phyloP scores from a whole-genome alignment of 352 stramenopile species.

The Phytopythium mirpurense region DNA sequence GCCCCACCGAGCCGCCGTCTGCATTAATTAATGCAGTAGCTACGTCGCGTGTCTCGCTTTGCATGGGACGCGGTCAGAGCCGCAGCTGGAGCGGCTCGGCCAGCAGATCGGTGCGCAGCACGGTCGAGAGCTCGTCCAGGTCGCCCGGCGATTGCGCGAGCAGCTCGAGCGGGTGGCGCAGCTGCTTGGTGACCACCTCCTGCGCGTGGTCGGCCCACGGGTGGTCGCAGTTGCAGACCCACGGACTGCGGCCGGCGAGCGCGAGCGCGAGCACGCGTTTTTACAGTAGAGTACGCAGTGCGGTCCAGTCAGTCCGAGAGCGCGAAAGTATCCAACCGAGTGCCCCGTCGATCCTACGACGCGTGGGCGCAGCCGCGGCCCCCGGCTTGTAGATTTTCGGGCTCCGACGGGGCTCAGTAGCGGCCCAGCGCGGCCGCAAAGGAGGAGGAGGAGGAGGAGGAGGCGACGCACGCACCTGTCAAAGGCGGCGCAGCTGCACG shows the following conservation, averaged over 20 bases:
- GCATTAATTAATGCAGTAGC: too few species aligned
- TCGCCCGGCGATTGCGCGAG: conserved; percentile 34
- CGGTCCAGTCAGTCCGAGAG: conserved; percentile 1
- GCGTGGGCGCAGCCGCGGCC: neutral
- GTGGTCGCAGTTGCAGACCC: conserved; percentile 82
- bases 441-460: too few species aligned
- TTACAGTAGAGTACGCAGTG: neutral
- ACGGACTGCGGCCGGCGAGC: conserved; percentile 31
- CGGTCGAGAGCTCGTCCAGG: conserved; percentile 40
- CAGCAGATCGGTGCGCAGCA: conserved; percentile 56
- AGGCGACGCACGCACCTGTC: conserved; percentile 63
- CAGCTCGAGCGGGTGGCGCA: conserved; percentile 37
- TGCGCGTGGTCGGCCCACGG: conserved; percentile 52
- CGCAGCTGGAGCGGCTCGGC: conserved; percentile 36
- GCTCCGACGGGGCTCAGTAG: too few species aligned
- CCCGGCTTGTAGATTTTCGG: neutral
- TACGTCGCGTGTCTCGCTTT: too few species aligned
- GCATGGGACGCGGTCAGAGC: too few species aligned
- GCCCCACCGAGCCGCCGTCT: neutral
- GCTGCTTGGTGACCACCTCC: conserved; percentile 39
- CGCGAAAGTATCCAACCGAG: neutral
- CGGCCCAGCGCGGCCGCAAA: neutral
- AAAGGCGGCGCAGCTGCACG: conserved; percentile 56
- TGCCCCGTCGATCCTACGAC: conserved; percentile 1
- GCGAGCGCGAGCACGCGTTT: too few species aligned